phyloP scores from a whole-genome alignment of 768 basidiomycete species.

The Naematelia aurantialba region DNA sequence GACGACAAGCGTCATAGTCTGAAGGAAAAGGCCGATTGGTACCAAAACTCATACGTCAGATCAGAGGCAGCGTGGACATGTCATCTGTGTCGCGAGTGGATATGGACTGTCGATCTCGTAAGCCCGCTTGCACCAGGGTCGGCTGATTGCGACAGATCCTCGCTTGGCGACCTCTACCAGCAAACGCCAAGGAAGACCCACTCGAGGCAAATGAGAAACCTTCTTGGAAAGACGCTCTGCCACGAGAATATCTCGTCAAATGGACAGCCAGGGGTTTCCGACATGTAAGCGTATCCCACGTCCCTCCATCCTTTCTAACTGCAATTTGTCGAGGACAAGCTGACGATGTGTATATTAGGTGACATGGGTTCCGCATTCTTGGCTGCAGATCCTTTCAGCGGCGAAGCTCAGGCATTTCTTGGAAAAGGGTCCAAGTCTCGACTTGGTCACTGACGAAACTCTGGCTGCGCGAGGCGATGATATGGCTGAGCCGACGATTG shows the following conservation, averaged over 20 bases:
- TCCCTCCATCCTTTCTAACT: no score
- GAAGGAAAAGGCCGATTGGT: constrained; percentile 26
- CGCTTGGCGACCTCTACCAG: constrained; percentile 83
- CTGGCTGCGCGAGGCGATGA: constrained; percentile 43
- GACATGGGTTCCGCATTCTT: constrained; percentile 90
- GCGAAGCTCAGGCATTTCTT: constrained; percentile 75
- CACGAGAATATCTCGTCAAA: constrained; percentile 91
- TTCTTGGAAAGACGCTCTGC: constrained; percentile 61
- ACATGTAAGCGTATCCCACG: constrained; percentile 40
- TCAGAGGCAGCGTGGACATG: constrained; percentile 54
- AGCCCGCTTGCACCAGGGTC: no score
- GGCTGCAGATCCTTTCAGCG: constrained; percentile 68
- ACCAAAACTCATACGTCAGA: constrained; percentile 22
- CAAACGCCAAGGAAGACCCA: constrained; percentile 60
- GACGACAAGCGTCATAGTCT: constrained; percentile 60
- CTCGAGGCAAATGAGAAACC: constrained; percentile 52
- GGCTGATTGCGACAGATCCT: constrained; percentile 59
- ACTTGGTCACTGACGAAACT: constrained; percentile 56
- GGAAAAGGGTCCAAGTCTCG: constrained; percentile 62
- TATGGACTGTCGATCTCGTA: constrained; percentile 62
- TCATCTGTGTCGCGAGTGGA: constrained; percentile 70
- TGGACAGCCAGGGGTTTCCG: constrained; percentile 77
- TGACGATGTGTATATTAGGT: no score
- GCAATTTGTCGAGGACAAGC: no score
- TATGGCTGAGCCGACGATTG: constrained; percentile 38